Evolutionary conservation across 1,139 yeast species (phyloP), one percentile per base, ranked within the genome.

Genomic region (Scheffersomyces segobiensis): DNA sequence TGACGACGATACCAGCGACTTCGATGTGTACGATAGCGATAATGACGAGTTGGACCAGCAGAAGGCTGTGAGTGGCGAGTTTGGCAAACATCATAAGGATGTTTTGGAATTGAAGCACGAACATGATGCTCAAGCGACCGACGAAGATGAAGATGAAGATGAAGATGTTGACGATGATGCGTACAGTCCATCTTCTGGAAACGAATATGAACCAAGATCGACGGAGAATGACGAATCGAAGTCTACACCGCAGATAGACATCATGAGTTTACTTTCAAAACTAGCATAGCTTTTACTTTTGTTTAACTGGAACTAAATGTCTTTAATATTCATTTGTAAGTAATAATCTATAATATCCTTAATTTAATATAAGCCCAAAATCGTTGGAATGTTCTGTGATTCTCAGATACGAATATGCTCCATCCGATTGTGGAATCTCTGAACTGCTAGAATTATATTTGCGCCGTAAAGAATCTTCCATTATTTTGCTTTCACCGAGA

Each of bases 251-350:
- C 60, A 67, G 49, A 57, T 63, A 57, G 65, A 72, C 59, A 77
- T 75, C 5, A 70, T 77, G 69, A 75, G 76, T 61, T 62, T 78
- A 50, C 68, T 78, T 59, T 74, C 80, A 1, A 77, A 77, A 60
- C 67, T 78, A 55, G 72, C 73, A 20, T 74, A 20, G 19, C 24
- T 39, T 52, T 52, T 47, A 52, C 32, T 32, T 48, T 21, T 24
- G 10, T 24, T 24, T 24, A 4, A 20, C 24, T 14, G 22, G 21
- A 48, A 48, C 22, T 19, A 4, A 48, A 5, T 21, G 53, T 53
- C 47, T n/a, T 47, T 46, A 54, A 53, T 55, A 32, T 21, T 46
- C 42, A 21, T 52, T 32, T 46, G 46, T 39, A 32, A 32, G n/a
- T 54, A 47, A 20, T 17, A 18, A 20, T 49, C 26, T 48, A 48